Conservation (phyloP, 2,329 filamentous ascomycete genomes). For the Penicillium psychrosexuale region DNA sequence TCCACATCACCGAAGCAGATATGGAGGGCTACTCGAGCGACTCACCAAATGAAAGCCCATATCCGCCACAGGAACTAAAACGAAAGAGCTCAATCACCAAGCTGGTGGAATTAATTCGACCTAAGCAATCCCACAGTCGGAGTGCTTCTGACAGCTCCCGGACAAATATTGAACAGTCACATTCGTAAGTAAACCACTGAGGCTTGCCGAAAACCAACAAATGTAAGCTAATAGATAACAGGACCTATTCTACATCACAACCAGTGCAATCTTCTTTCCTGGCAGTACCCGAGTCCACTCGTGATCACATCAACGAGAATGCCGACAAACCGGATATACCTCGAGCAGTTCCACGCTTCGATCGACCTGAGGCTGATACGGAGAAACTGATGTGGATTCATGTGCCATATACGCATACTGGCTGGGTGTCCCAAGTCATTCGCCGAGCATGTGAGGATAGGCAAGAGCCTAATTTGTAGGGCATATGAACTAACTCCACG, state of each 20-base stretch:
- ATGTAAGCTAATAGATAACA: not conserved
- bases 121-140: slow-evolving; percentile 9
- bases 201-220: not conserved
- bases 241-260: slow-evolving; percentile 16
- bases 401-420: slow-evolving; percentile 32
- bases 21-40: slow-evolving; percentile 21
- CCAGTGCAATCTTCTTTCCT: slow-evolving; percentile 24
- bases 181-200: slow-evolving; percentile 13
- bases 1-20: slow-evolving; percentile 30
- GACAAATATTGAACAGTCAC: slow-evolving; percentile 14
- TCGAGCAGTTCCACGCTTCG: slow-evolving; percentile 29
- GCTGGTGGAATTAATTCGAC: slow-evolving; percentile 9
- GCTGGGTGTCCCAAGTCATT: slow-evolving; percentile 23
- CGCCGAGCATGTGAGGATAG: slow-evolving; percentile 22
- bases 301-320: slow-evolving; percentile 24
- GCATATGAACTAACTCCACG: not conserved
- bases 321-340: slow-evolving; percentile 25
- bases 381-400: slow-evolving; percentile 38
- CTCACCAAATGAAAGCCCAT: slow-evolving; percentile 14
- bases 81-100: slow-evolving; percentile 10
- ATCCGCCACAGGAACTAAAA: slow-evolving; percentile 9
- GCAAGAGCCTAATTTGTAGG: slow-evolving; percentile 25
- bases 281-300: slow-evolving; percentile 22
- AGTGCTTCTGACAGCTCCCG: slow-evolving; percentile 18
- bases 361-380: slow-evolving; percentile 32